These are phyloP conservation scores for Candida mattraensis DNA, from an alignment of 805 yeast genomes.

Conservation along the genomic window DNA sequence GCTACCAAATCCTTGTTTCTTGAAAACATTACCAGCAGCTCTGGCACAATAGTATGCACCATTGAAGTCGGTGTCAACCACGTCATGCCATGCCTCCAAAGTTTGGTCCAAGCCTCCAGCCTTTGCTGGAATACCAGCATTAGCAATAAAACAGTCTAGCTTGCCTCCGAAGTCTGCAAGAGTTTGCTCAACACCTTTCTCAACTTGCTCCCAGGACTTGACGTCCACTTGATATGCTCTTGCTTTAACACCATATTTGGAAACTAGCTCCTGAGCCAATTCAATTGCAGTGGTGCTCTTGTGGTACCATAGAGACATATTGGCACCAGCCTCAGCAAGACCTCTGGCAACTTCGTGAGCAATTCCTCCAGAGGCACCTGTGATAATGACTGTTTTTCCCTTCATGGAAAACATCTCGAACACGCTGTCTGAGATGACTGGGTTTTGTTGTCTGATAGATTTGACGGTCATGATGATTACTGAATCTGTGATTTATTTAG, in stretches of 20 bases:
- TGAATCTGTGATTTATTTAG: too few relatives aligned
- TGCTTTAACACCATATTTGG: constrained; percentile 17
- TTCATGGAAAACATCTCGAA: constrained; percentile 37
- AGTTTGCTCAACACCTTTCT: constrained; percentile 27
- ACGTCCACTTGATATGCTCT: constrained; percentile 35
- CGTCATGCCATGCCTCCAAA: constrained; percentile 32
- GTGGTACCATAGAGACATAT: constrained; percentile 40
- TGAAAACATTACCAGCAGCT: constrained; percentile 44
- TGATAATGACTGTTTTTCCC: constrained; percentile 44
- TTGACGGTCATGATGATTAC: constrained; percentile 8
- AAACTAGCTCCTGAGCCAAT: constrained; percentile 27
- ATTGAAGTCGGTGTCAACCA: constrained; percentile 46
- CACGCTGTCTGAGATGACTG: constrained; percentile 16
- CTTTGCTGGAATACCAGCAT: constrained; percentile 38
- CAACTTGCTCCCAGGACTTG: constrained; percentile 31
- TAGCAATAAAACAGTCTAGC: constrained; percentile 43
- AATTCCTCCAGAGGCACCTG: constrained; percentile 61
- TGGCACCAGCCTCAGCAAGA: constrained; percentile 51
- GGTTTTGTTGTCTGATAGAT: constrained; percentile 19
- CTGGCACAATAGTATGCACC: constrained; percentile 51
- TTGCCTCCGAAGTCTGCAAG: constrained; percentile 36
- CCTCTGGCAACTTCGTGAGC: constrained; percentile 54
- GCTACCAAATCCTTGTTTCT: constrained; percentile 44
- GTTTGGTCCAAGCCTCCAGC: constrained; percentile 37
- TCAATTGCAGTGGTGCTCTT: constrained; percentile 11